Conservation (phyloP, 148 eudicot genomes). For the Rheum nobile region DNA sequence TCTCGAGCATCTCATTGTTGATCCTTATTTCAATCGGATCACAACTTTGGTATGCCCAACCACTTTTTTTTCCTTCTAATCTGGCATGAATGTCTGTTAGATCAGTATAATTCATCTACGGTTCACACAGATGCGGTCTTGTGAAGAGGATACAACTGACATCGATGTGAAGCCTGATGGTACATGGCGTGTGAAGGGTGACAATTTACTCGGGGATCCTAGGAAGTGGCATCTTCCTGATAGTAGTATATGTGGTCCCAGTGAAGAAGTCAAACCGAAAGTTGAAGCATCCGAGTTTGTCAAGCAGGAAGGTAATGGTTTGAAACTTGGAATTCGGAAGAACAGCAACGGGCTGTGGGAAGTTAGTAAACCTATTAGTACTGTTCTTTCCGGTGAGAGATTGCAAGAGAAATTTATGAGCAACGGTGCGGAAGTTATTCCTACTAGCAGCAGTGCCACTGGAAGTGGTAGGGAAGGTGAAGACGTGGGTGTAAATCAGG, state of each 20-base stretch:
- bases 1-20: conserved; percentile 68
- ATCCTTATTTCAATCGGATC: conserved; percentile 90
- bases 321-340: conserved; percentile 54
- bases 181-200: conserved; percentile 91
- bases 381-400: conserved; percentile 29
- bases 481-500: conserved; percentile 53
- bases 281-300: conserved; percentile 32
- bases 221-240: conserved; percentile 60
- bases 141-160: conserved; percentile 82
- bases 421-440: conserved; percentile 26
- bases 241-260: conserved; percentile 35
- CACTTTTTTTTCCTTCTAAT: not conserved
- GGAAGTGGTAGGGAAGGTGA: conserved; percentile 55
- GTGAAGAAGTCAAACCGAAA: conserved; percentile 26
- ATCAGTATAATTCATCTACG: not conserved
- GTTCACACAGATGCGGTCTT: conserved; percentile 45
- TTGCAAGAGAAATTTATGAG: conserved; percentile 24
- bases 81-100: not conserved
- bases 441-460: conserved; percentile 57
- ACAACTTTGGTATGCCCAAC: conserved; percentile 47
- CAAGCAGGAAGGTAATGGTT: conserved; percentile 42
- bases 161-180: conserved; percentile 96
- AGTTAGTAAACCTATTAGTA: conserved; percentile 44
- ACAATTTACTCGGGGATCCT: conserved; percentile 39
- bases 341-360: conserved; percentile 59